Percentiles rank a stretch among this genome's conserved stretches.
phyloP scores from a whole-genome alignment of 2,329 filamentous ascomycete genomes.

The Penicillium expansum region DNA sequence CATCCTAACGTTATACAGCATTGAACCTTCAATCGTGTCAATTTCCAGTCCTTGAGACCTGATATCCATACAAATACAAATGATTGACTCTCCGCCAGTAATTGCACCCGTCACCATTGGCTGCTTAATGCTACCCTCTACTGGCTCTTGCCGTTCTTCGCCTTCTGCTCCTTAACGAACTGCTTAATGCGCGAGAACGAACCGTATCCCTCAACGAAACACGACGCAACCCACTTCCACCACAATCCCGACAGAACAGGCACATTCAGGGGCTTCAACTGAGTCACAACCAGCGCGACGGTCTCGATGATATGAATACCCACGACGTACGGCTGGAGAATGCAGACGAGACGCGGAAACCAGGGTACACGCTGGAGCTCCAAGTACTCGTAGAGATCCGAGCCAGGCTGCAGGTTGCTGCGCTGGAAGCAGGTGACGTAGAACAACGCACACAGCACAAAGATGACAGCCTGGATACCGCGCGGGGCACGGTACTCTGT shows the following conservation, averaged over 20 bases:
- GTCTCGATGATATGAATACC: constrained; percentile 65
- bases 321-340: constrained; percentile 60
- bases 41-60: neutral
- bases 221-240: constrained; percentile 54
- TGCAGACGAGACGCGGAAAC: constrained; percentile 58
- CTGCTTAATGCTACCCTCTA: constrained; percentile 5
- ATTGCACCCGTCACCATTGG: neutral
- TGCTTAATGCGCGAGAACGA: constrained; percentile 48
- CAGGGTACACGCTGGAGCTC: constrained; percentile 56
- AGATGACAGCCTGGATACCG: constrained; percentile 54
- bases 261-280: constrained; percentile 54
- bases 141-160: constrained; percentile 30
- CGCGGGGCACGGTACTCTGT: constrained; percentile 52
- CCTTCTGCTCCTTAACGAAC: constrained; percentile 42
- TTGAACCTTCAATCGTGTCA: neutral
- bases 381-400: constrained; percentile 46
- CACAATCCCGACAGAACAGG: constrained; percentile 49
- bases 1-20: neutral
- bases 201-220: constrained; percentile 54
- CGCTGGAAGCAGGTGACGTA: constrained; percentile 52
- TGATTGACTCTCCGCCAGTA: neutral
- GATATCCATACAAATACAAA: neutral
- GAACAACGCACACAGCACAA: constrained; percentile 56
- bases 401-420: constrained; percentile 54
- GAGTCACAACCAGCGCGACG: constrained; percentile 45